Evolutionary conservation across 2,329 filamentous ascomycete genomes (phyloP).

Genomic region (Pseudogymnoascus sp.): DNA sequence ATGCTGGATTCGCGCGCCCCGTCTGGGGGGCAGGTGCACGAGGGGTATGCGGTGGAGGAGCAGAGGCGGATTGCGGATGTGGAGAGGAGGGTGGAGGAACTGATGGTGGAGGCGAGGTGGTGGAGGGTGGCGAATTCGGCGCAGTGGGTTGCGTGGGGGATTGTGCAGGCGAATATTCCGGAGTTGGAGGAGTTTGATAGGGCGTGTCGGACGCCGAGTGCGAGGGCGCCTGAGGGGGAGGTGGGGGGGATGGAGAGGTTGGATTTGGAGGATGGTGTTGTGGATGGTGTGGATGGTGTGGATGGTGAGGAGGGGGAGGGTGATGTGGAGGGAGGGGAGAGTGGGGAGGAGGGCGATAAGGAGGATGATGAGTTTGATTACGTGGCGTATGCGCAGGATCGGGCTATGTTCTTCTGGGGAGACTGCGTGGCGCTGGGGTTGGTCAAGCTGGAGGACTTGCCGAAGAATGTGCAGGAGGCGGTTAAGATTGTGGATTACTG

Average conservation of each 20-base stretch:
- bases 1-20: constrained; percentile 71
- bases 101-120: constrained; percentile 71
- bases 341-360: constrained; percentile 17
- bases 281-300: neutral
- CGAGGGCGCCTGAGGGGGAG: neutral
- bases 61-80: constrained; percentile 53
- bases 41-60: constrained; percentile 46
- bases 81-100: constrained; percentile 59
- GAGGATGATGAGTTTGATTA: constrained; percentile 81
- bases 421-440: constrained; percentile 75
- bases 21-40: constrained; percentile 29
- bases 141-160: constrained; percentile 92
- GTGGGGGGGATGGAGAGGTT: constrained; percentile 14
- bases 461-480: constrained; percentile 52
- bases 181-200: constrained; percentile 52
- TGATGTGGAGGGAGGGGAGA: constrained; percentile 12
- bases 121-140: constrained; percentile 87
- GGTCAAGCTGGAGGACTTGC: constrained; percentile 67
- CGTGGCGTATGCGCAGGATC: constrained; percentile 79
- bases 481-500: constrained; percentile 66
- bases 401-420: constrained; percentile 90
- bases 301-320: constrained; percentile 16
- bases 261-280: constrained; percentile 18
- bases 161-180: constrained; percentile 85
- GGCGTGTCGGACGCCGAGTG: constrained; percentile 18